Evolutionary conservation across 2,329 filamentous ascomycete genomes (phyloP), one percentile per base, ranked within the genome.

Genomic region (Trematosphaeria pertusa): DNA sequence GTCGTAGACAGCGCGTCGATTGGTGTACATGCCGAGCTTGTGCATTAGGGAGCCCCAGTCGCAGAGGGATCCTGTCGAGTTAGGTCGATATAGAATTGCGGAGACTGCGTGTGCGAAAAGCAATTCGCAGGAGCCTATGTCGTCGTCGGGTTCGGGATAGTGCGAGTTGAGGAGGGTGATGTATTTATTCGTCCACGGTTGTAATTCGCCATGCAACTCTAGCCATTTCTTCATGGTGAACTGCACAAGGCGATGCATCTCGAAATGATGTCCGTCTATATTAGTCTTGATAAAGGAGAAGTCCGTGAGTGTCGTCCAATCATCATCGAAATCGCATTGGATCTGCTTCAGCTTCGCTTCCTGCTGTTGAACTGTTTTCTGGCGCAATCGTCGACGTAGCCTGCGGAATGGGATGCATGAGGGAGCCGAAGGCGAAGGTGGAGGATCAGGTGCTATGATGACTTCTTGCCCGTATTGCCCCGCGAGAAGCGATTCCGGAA

Each of bases 401-500:
- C n/a, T n/a, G n/a, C n/a, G n/a, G n/a, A n/a, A n/a, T n/a, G n/a
- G n/a, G n/a, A n/a, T n/a, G n/a, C n/a, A n/a, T n/a, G n/a, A n/a
- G n/a, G n/a, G n/a, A n/a, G n/a, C n/a, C n/a, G n/a, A n/a, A n/a
- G n/a, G n/a, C n/a, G n/a, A n/a, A n/a, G n/a, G n/a, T n/a, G n/a
- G n/a, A n/a, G n/a, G n/a, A n/a, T n/a, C n/a, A n/a, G n/a, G n/a
- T n/a, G 22, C 7, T 2, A n/a, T 20, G 3, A 15, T 6, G 12
- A 11, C 17, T 42, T 42, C 18, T 14, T 46, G 22, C 2, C 32
- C 26, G 33, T 48, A 48, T 9, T 36, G 17, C 7, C 34, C 35
- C 17, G 17, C 9, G 7, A 52, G 31, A 26, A 52, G 28, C 6
- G 26, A 52, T 11, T 68, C 62, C 0, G 70, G 68, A 26, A 78